phyloP scores from a whole-genome alignment of 768 basidiomycete genomes.

The Polyporus arcularius region DNA sequence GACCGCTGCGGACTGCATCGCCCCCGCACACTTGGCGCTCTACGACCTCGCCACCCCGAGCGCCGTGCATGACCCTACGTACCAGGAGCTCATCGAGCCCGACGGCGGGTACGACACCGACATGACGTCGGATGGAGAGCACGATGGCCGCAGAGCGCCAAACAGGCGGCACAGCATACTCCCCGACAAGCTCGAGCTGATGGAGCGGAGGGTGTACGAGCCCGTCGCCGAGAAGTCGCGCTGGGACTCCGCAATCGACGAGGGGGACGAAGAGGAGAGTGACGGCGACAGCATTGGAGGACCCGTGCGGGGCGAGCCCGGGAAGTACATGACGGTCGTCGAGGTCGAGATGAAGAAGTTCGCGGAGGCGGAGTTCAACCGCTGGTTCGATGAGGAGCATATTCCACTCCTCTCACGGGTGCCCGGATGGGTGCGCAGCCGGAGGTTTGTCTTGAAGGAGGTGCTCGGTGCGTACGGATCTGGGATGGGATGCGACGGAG shows the following conservation, averaged over 20 bases:
- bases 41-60: slow-evolving; percentile 37
- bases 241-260: slow-evolving; percentile 11
- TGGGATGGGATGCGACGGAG: neutral
- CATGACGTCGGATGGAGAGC: slow-evolving; percentile 27
- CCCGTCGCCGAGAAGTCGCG: slow-evolving; percentile 16
- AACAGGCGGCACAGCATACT: slow-evolving; percentile 14
- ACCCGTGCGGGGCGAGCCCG: slow-evolving; percentile 9
- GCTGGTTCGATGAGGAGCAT: slow-evolving; percentile 31
- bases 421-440: slow-evolving; percentile 45
- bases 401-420: slow-evolving; percentile 38
- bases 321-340: slow-evolving; percentile 27
- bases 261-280: slow-evolving; percentile 8
- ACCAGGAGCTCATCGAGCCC: slow-evolving; percentile 28
- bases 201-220: slow-evolving; percentile 38
- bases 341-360: slow-evolving; percentile 23
- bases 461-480: slow-evolving; percentile 8
- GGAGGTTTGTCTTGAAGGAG: slow-evolving; percentile 39
- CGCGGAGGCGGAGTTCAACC: slow-evolving; percentile 29
- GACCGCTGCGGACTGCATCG: slow-evolving; percentile 30
- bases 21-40: slow-evolving; percentile 34
- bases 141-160: slow-evolving; percentile 32
- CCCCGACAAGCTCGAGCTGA: slow-evolving; percentile 27
- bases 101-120: slow-evolving; percentile 11
- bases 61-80: slow-evolving; percentile 32
- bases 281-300: neutral